Conservation (phyloP, 176 grass and related monocot genomes). For the Musa schizocarpa region DNA sequence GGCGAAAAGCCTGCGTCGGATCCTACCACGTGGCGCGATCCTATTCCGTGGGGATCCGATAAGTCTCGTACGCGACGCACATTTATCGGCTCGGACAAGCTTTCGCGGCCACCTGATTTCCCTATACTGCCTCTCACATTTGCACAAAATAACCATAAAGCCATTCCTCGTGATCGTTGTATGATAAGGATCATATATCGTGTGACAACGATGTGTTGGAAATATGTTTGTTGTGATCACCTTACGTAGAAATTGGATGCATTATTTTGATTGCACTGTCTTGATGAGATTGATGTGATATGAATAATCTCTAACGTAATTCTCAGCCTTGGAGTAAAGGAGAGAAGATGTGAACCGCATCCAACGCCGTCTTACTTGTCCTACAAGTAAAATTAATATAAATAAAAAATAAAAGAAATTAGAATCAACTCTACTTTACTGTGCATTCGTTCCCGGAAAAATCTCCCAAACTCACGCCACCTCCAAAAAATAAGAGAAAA, state of each 20-base stretch:
- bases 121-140: not conserved
- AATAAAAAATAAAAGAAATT: not conserved
- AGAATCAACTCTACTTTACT: too few species aligned
- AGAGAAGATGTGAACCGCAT: too few species aligned
- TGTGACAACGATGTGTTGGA: too few species aligned
- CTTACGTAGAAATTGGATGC: too few species aligned
- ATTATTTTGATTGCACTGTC: too few species aligned
- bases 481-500: not conserved
- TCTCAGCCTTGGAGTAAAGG: too few species aligned
- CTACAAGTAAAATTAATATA: not conserved
- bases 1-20: constrained; percentile 2
- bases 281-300: too few species aligned
- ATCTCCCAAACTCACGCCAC: too few species aligned
- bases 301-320: too few species aligned
- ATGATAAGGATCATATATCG: too few species aligned
- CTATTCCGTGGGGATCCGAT: not conserved
- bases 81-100: not conserved
- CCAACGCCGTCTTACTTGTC: not conserved
- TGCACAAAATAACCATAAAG: not conserved
- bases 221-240: too few species aligned
- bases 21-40: not conserved
- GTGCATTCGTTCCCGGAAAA: too few species aligned
- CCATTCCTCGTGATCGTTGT: not conserved
- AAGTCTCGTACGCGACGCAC: not conserved
- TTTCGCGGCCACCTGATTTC: not conserved